phyloP scores from a whole-genome alignment of 495 filamentous ascomycete genomes.

The Neurospora sp. region DNA sequence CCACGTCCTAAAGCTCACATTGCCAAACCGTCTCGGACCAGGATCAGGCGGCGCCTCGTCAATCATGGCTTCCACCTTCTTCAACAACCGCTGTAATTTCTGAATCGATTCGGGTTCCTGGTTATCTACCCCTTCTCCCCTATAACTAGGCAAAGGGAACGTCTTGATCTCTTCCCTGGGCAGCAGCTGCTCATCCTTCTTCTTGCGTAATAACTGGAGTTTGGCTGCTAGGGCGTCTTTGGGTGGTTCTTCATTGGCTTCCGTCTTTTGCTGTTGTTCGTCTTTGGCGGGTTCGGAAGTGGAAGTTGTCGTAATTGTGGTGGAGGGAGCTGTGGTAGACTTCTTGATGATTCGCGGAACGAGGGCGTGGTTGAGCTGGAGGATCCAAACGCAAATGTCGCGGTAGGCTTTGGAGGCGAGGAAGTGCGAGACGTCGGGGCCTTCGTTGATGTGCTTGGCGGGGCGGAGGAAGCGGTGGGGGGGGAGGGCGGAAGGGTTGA shows the following conservation, averaged over 20 bases:
- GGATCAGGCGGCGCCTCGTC: constrained; percentile 72
- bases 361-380: constrained; percentile 83
- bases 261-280: too few species aligned
- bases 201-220: not conserved
- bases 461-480: constrained; percentile 42
- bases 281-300: too few species aligned
- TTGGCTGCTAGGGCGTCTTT: not conserved
- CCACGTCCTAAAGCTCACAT: constrained; percentile 81
- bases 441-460: constrained; percentile 70
- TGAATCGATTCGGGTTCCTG: constrained; percentile 40
- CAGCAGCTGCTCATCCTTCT: not conserved
- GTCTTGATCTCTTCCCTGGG: constrained; percentile 27
- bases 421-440: constrained; percentile 67
- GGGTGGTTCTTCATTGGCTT: not conserved
- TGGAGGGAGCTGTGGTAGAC: not conserved
- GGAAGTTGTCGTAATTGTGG: too few species aligned
- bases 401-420: constrained; percentile 68
- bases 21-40: constrained; percentile 84
- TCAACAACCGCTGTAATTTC: constrained; percentile 52
- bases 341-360: constrained; percentile 47
- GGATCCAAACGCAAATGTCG: constrained; percentile 74
- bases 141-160: constrained; percentile 33
- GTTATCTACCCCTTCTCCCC: constrained; percentile 19
- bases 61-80: constrained; percentile 52
- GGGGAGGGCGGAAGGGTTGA: constrained; percentile 9